Conservation (phyloP, 257 asterid species). For the Haberlea rhodopensis region DNA sequence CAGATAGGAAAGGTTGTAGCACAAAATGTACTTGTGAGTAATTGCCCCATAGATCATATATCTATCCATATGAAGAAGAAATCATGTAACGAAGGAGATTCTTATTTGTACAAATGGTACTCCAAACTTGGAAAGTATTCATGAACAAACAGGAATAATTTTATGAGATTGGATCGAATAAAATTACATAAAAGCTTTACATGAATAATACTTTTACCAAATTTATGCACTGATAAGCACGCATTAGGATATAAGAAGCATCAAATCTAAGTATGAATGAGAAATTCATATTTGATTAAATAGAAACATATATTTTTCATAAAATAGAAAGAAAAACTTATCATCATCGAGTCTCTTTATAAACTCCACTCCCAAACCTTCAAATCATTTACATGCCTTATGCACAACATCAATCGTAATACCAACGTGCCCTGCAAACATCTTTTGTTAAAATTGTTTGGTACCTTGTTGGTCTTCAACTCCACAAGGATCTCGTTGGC, state of each 20-base stretch:
- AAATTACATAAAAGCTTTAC: too few species aligned
- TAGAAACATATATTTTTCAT: neutral
- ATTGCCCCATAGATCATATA: too few species aligned
- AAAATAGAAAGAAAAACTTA: constrained; percentile 32
- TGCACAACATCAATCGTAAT: constrained; percentile 70
- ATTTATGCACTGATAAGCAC: neutral
- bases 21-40: neutral
- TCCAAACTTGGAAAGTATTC: neutral
- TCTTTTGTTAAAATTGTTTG: too few species aligned
- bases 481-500: too few species aligned
- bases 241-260: neutral
- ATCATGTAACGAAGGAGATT: constrained; percentile 18
- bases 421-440: constrained; percentile 82
- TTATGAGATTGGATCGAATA: too few species aligned
- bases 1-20: neutral
- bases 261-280: too few species aligned
- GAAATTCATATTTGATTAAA: neutral
- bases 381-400: constrained; percentile 83
- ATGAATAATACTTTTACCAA: too few species aligned
- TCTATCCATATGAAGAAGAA: neutral
- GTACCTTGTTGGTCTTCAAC: too few species aligned
- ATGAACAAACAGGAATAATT: constrained; percentile 1
- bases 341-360: constrained; percentile 79
- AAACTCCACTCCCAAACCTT: constrained; percentile 72
- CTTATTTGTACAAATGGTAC: neutral